Evolutionary conservation across 257 asterid genomes (phyloP).

Genomic region (Ballota nigra): DNA sequence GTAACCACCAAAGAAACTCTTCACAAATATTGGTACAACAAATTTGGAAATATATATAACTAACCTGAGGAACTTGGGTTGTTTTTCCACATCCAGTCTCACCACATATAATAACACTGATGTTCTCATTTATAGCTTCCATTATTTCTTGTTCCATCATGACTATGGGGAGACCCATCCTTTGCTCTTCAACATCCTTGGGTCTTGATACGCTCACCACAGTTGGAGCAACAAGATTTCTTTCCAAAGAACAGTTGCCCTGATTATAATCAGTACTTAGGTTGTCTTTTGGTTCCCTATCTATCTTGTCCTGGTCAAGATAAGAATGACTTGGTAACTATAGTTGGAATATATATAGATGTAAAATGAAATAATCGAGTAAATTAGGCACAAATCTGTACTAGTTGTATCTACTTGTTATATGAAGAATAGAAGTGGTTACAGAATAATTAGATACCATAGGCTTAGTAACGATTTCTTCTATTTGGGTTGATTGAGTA

Average conservation of each 20-base stretch:
- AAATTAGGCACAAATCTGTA: background rate
- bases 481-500: constrained; percentile 20
- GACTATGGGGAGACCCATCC: constrained; percentile 80
- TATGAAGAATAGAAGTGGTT: background rate
- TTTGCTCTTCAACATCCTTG: constrained; percentile 64
- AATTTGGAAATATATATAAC: constrained; percentile 18
- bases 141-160: constrained; percentile 98
- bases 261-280: constrained; percentile 25
- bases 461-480: constrained; percentile 21
- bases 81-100: constrained; percentile 99
- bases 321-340: constrained; percentile 8
- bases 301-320: constrained; percentile 40
- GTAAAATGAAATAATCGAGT: background rate
- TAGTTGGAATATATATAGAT: background rate
- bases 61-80: constrained; percentile 98
- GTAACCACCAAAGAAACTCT: background rate
- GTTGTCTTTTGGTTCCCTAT: constrained; percentile 25
- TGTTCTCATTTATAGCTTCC: constrained; percentile 79
- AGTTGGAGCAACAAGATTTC: constrained; percentile 45
- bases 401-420: background rate
- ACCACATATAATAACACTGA: constrained; percentile 82
- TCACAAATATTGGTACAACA: background rate
- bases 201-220: constrained; percentile 79
- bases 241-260: constrained; percentile 20
- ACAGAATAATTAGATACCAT: constrained; percentile 36